Percentiles rank a stretch among this genome's conserved stretches.
Evolutionary conservation across 73 alveolate species (phyloP).

Genomic region (Uronychia binucleata): DNA sequence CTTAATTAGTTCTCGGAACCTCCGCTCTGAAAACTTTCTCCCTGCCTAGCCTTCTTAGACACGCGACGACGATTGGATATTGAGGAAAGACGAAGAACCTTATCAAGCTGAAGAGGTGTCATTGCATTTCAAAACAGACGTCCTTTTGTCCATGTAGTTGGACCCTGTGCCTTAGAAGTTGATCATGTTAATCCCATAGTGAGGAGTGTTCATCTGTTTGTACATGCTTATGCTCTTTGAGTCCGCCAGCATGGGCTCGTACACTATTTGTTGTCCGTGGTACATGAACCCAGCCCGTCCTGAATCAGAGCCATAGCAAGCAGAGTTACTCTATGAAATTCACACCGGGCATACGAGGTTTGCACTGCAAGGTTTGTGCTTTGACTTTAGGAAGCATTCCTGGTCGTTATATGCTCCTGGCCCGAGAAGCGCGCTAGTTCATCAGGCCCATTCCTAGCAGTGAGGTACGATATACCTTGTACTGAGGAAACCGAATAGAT

Average conservation of each 20-base stretch:
- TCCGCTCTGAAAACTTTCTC: not conserved
- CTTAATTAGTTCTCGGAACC: too few species aligned
- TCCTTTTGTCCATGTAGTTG: too few species aligned
- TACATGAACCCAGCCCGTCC: not conserved
- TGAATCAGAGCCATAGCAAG: not conserved
- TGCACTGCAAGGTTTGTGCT: slow-evolving; percentile 30
- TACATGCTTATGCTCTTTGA: not conserved
- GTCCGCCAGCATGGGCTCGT: not conserved
- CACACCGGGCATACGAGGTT: not conserved
- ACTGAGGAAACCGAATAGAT: not conserved
- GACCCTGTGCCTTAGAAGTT: too few species aligned
- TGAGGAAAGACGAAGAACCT: not conserved
- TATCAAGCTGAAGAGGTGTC: not conserved
- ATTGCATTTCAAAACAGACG: too few species aligned
- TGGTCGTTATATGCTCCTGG: slow-evolving; percentile 52
- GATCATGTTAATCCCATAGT: not conserved
- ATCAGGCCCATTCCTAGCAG: slow-evolving; percentile 39
- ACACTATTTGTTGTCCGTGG: not conserved
- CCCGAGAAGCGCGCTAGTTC: slow-evolving; percentile 32
- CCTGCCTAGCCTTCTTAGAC: not conserved
- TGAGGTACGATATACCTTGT: not conserved
- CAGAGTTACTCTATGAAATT: not conserved
- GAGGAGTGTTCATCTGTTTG: not conserved
- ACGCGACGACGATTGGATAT: not conserved
- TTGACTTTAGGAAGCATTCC: not conserved